phyloP scores from a whole-genome alignment of 306 rosid genomes.

The Gastrolobium bilobum region DNA sequence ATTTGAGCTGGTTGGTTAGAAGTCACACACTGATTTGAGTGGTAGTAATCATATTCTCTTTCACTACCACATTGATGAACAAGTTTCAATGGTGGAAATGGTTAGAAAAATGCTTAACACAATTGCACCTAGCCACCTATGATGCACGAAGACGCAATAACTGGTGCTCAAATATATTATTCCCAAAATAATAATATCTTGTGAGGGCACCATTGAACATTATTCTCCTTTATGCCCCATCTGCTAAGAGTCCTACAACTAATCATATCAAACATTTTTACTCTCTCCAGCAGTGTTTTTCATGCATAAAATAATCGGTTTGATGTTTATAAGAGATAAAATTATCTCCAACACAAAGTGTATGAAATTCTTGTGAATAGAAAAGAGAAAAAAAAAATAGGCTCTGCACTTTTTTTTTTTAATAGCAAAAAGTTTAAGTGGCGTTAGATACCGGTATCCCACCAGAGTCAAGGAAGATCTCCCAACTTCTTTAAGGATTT shows the following conservation, averaged over 20 bases:
- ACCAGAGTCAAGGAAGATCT: too few relatives aligned
- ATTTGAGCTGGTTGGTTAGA: background rate
- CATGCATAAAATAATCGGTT: too few relatives aligned
- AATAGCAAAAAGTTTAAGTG: too few relatives aligned
- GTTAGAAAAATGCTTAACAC: background rate
- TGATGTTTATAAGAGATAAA: too few relatives aligned
- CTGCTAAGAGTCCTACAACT: background rate
- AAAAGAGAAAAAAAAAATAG: too few relatives aligned
- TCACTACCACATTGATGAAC: background rate
- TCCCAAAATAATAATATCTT: background rate
- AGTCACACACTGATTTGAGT: background rate
- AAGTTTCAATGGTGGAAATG: background rate
- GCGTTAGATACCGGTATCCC: too few relatives aligned
- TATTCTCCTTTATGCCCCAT: slow-evolving; percentile 7
- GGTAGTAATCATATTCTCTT: background rate
- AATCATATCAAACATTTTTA: background rate
- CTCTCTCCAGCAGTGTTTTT: background rate
- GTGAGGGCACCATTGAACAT: slow-evolving; percentile 4
- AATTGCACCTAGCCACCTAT: background rate
- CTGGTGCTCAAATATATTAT: slow-evolving; percentile 26
- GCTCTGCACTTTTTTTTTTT: too few relatives aligned
- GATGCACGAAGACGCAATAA: background rate
- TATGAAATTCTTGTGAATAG: too few relatives aligned
- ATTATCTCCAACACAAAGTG: too few relatives aligned
- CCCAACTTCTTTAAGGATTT: too few relatives aligned